Base-by-base conservation (phyloP, 73 alveolate species). In the Paramecium pentaurelia region DNA sequence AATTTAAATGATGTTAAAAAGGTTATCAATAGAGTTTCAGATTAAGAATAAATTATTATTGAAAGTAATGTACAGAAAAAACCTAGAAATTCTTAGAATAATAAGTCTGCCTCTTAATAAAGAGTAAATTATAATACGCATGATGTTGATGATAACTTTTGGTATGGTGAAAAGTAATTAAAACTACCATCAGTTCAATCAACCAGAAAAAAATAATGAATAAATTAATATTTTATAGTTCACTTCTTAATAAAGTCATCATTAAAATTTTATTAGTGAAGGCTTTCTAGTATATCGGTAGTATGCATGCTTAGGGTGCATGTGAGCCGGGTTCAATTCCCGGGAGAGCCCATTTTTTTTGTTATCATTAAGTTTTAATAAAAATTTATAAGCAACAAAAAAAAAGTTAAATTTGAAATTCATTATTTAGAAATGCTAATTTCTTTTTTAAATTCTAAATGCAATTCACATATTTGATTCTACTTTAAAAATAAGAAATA, bases 251-350 rank as follows among this genome's bases (percentile, higher is more conserved):
- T 12, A 64, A 32, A 28, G 27, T 28, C 1, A 28, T 64, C 87
- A 16, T 73, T 73, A 10, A 8, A 37, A 40, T 73, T 34, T 73
- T n/a, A 40, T 0, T 40, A 7, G 3, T 40, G 84, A 64, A 28
- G 87, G 87, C 87, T 73, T 73, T 73, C 87, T 73, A 73, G 87
- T 73, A 73, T 73, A 73, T 73, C 58, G 87, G 87, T 73, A 73
- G 87, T 73, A 73, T 73, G 58, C 87, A 73, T 73, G 87, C 87
- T 73, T 73, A 37, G 87, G 87, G 87, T 73, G 87, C 87, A 73
- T 73, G 87, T 34, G 87, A 73, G 87, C 87, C 87, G 87, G 87
- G 87, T 37, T 73, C 87, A 40, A 73, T 73, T 37, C 87, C 87
- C 87, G 87, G 87, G 87, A 73, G 87, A 73, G 87, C 87, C 87